Evolutionary conservation across 2,329 filamentous ascomycete species (phyloP), one percentile per base, ranked within the genome.

Genomic region (Proliferodiscus dingleyae): DNA sequence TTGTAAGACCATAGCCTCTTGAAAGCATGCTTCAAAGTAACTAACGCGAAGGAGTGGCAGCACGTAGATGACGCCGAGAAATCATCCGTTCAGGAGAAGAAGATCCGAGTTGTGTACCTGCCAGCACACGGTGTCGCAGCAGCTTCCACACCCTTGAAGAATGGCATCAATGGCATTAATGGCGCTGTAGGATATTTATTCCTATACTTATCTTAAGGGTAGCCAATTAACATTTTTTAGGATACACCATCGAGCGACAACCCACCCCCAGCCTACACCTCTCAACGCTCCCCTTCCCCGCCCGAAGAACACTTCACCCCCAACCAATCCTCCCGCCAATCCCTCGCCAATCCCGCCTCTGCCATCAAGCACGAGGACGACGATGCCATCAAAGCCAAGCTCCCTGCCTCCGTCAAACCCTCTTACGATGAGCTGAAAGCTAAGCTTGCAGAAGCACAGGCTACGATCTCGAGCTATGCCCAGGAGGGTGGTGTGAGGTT

Each of bases 71-170:
- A 83, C 63, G 77, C 77, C 8, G 77, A 87, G 47, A 97, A 94
- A 71, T 74, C 77, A 11, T 74, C 78, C 18, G 84, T 98, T 49
- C 81, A 89, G 61, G 93, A 98, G 74, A 88, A 85, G 73, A 98
- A 97, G 76, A 98, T 98, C 58, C 83, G 91, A 37, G 93, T 98
- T 54, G 77, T 77, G 57, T 98, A 91, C 75, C 74, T 96, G 33
- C 68, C 85, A 38, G 74, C 84, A 8, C 77, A 80, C 40, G 76
- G 76, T 32, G 28, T 46, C 39, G 46, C 32, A 40, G 43, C 52
- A 36, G 47, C 41, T 24, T 29, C 43, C 24, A 64, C 62, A 30
- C 61, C 61, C 36, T 26, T 55, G 41, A 60, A 52, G 47, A 63
- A 61, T 41, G 51, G 51, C 28, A 44, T 53, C 10, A 60, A 55